Conservation (phyloP, 2,329 filamentous ascomycete genomes). For the Claviceps quebecensis region DNA sequence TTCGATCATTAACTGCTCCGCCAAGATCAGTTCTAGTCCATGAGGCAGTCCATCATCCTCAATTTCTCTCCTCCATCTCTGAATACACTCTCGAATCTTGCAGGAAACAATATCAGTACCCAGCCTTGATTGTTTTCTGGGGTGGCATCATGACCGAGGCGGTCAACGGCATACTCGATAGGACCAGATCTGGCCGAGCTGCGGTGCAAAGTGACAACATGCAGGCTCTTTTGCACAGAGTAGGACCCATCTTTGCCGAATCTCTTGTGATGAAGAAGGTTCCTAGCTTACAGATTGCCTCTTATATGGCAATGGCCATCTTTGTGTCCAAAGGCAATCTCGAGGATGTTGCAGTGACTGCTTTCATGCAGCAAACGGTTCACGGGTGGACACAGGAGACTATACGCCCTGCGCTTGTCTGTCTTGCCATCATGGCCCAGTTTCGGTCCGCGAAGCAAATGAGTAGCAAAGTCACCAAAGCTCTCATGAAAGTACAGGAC, state of each 20-base stretch:
- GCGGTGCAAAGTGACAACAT: conserved; percentile 68
- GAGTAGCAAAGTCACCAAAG: conserved; percentile 55
- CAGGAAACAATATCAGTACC: conserved; percentile 57
- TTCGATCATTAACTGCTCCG: conserved; percentile 59
- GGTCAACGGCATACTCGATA: conserved; percentile 68
- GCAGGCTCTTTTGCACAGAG: conserved; percentile 56
- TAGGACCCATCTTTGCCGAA: conserved; percentile 59
- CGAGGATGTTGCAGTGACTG: conserved; percentile 65
- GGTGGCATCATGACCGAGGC: conserved; percentile 76
- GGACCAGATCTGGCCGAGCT: conserved; percentile 58
- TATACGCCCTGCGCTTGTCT: conserved; percentile 58
- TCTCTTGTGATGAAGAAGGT: conserved; percentile 63
- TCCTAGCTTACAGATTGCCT: conserved; percentile 68
- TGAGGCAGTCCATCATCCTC: conserved; percentile 63
- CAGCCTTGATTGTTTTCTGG: conserved; percentile 78
- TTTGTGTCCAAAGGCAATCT: conserved; percentile 72
- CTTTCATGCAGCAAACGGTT: conserved; percentile 80
- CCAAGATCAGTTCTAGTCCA: conserved; percentile 74
- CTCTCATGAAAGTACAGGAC: conserved; percentile 48
- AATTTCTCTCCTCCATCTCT: conserved; percentile 65
- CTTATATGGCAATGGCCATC: conserved; percentile 82
- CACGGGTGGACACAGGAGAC: conserved; percentile 65
- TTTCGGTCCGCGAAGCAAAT: conserved; percentile 58
- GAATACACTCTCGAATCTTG: conserved; percentile 65
- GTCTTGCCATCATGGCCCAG: conserved; percentile 68